These are phyloP conservation scores for Curvularia lunata DNA, from an alignment of 2,329 filamentous ascomycete genomes.

Conservation along the genomic window DNA sequence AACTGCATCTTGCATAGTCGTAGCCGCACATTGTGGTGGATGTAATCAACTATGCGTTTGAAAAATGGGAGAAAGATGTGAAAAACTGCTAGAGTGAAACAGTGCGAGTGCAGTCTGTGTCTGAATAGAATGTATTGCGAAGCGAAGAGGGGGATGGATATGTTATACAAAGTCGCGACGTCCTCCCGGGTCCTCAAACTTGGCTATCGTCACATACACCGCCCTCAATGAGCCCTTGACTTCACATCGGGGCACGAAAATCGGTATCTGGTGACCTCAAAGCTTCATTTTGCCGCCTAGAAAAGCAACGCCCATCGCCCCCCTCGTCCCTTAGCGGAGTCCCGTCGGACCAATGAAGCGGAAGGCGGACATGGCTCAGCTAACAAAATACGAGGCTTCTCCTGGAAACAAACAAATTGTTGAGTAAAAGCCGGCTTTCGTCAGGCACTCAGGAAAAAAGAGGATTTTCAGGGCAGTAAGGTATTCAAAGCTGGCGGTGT, in stretches of 20 bases:
- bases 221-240: not conserved
- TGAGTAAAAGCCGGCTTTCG: not conserved
- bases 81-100: not conserved
- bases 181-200: not conserved
- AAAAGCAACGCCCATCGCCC: not conserved
- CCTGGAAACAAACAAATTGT: not conserved
- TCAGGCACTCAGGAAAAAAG: not conserved
- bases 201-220: not conserved
- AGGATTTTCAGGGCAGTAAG: not conserved
- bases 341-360: not conserved
- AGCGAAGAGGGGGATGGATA: not conserved
- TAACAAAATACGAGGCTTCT: not conserved
- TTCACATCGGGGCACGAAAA: not conserved
- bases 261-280: not conserved
- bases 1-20: not conserved
- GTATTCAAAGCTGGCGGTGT: not conserved
- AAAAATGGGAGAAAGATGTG: not conserved
- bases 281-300: not conserved
- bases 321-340: not conserved
- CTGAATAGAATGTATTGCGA: not conserved
- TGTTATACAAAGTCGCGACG: not conserved
- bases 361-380: not conserved
- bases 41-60: not conserved
- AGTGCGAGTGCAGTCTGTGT: not conserved
- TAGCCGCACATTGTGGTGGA: not conserved